Percentiles rank a stretch among this genome's conserved stretches.
Evolutionary conservation across 1,284 basidiomycete species (phyloP).

Genomic region (Boletus mariae): DNA sequence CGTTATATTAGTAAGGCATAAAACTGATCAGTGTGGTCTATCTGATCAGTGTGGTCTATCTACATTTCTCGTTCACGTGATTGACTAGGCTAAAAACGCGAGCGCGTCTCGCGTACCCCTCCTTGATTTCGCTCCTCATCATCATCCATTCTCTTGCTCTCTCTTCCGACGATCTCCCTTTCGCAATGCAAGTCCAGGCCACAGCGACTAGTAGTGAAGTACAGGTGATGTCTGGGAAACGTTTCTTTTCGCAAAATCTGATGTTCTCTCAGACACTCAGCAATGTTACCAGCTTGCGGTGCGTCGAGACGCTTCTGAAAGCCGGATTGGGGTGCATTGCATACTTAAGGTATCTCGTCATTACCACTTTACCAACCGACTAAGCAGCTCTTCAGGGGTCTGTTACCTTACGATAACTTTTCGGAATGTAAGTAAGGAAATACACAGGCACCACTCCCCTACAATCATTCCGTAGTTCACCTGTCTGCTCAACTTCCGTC

Average conservation of each 20-base stretch:
- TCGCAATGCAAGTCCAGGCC: conserved; percentile 30
- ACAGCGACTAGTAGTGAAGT: conserved; percentile 19
- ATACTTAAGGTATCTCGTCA: conserved; percentile 55
- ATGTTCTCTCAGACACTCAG: conserved; percentile 42
- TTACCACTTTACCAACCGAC: background rate
- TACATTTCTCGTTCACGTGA: conserved; percentile 22
- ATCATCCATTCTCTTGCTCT: background rate
- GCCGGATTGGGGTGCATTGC: conserved; percentile 76
- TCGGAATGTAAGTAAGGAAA: conserved; percentile 49
- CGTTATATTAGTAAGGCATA: no score
- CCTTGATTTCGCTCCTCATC: conserved; percentile 5
- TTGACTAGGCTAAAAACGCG: conserved; percentile 9
- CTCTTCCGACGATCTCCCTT: background rate
- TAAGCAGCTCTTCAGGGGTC: conserved; percentile 25
- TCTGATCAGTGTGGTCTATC: no score
- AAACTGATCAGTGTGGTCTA: no score
- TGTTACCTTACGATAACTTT: conserved; percentile 79
- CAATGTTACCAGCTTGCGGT: conserved; percentile 58
- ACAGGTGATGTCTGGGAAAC: conserved; percentile 21
- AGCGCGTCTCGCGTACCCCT: conserved; percentile 1
- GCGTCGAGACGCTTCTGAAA: conserved; percentile 65
- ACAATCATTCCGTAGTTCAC: conserved; percentile 21
- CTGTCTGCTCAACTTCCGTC: conserved; percentile 29
- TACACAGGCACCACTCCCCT: background rate
- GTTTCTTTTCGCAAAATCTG: background rate